Evolutionary conservation across 306 rosid genomes (phyloP), one percentile per base, ranked within the genome.

Genomic region (Rubus parviflorus): DNA sequence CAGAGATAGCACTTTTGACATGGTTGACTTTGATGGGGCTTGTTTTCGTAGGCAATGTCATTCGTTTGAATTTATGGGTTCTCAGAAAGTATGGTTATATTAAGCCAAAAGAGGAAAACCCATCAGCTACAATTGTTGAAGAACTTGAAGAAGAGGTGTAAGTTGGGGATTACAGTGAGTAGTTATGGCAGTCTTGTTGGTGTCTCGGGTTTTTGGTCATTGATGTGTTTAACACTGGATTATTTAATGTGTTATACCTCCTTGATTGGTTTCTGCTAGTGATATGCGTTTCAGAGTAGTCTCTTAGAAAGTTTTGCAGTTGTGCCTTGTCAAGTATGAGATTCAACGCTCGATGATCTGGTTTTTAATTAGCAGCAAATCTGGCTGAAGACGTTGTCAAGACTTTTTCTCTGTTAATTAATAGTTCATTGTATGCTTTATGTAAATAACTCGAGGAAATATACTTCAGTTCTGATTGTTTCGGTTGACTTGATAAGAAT

Each of bases 51-150:
- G 82, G 82, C 23, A 79, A 79, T 72, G 42, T 51, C 12, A 25
- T 79, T 72, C 82, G 82, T 72, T 62, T 79, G 82, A 79, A 79
- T 64, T 30, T 79, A n/a, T 79, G 82, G 82, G 69, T 79, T 49
- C 82, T 79, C 77, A 72, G 82, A 41, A 79, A 79, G 82, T 79
- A 72, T 3, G 82, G 82, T 72, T 79, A 79, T 41, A 22, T 79
- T 30, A 51, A 72, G 57, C 80, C 74, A 23, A 54, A 77, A 56
- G 77, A 79, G 14, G 76, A 3, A 14, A n/a, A 5, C 23, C 25
- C 25, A 19, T n/a, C 30, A 16, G 30, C 68, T 48, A 22, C 43
- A 74, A 47, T 45, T 12, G 75, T 61, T n/a, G 76, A 71, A 60
- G 81, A 78, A 71, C 75, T 45, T 45, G 76, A 78, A 8, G 35